phyloP scores from a whole-genome alignment of 1,284 basidiomycete genomes.

The Rhodofomes roseus region DNA sequence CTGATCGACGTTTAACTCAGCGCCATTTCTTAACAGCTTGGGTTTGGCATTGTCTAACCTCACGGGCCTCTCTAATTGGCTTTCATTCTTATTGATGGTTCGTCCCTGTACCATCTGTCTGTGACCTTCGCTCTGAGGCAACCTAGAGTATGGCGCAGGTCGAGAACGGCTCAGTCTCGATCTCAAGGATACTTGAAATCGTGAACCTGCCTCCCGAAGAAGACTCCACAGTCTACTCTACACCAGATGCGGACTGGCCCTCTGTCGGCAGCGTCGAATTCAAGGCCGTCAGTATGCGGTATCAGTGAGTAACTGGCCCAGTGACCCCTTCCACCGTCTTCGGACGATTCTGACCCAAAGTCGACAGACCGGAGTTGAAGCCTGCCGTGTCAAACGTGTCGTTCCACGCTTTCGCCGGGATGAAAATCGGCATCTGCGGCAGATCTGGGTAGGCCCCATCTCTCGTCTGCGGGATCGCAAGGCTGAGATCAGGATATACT shows the following conservation, averaged over 20 bases:
- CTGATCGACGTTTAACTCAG: too few species aligned
- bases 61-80: not conserved
- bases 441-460: not conserved
- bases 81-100: not conserved
- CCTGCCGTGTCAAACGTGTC: not conserved
- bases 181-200: not conserved
- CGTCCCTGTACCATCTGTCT: not conserved
- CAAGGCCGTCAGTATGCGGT: not conserved
- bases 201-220: not conserved
- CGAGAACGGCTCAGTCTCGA: not conserved
- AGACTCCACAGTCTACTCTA: too few species aligned
- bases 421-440: not conserved
- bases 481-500: not conserved
- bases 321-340: too few species aligned
- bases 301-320: not conserved
- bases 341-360: not conserved
- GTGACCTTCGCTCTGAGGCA: not conserved
- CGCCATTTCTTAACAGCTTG: not conserved
- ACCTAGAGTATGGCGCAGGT: not conserved
- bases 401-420: not conserved
- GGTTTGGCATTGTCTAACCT: not conserved
- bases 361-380: not conserved
- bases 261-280: not conserved
- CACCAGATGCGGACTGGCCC: not conserved
- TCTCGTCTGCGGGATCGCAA: too few species aligned